Percentiles rank a stretch among this genome's conserved stretches.
Conservation (phyloP, 257 asterid species). For the Solanum etuberosum region DNA sequence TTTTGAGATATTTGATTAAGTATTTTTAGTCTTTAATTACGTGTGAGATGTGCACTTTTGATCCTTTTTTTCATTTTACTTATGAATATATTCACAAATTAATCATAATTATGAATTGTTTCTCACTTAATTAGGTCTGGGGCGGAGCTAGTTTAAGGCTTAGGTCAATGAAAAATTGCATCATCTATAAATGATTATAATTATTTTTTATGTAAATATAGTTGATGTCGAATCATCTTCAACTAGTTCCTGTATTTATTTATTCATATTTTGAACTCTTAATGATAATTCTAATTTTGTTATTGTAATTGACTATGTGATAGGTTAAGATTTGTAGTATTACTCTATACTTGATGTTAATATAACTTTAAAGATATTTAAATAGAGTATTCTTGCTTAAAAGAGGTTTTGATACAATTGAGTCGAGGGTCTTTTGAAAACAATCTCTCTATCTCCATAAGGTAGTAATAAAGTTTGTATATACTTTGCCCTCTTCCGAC, state of each 20-base stretch:
- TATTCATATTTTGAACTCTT: too few species aligned
- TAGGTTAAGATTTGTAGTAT: background rate
- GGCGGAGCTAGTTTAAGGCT: background rate
- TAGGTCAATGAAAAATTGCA: background rate
- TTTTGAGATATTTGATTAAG: background rate
- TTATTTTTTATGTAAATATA: too few species aligned
- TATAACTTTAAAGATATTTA: too few species aligned
- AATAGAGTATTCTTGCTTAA: too few species aligned
- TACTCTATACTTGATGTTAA: background rate
- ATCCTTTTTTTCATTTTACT: background rate
- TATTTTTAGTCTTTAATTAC: background rate
- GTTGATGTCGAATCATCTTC: too few species aligned
- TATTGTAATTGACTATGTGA: background rate
- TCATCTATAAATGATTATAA: too few species aligned
- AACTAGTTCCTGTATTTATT: too few species aligned
- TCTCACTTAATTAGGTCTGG: background rate
- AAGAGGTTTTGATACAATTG: too few species aligned
- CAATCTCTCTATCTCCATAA: too few species aligned
- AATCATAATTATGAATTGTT: background rate
- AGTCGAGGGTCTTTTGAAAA: accelerated
- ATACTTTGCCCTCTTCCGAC: accelerated
- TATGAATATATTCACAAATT: background rate
- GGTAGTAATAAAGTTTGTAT: accelerated
- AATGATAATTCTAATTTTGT: background rate
- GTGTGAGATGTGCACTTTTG: background rate